Evolutionary conservation across 306 rosid genomes (phyloP).

Genomic region (Cucurbita ficifolia): DNA sequence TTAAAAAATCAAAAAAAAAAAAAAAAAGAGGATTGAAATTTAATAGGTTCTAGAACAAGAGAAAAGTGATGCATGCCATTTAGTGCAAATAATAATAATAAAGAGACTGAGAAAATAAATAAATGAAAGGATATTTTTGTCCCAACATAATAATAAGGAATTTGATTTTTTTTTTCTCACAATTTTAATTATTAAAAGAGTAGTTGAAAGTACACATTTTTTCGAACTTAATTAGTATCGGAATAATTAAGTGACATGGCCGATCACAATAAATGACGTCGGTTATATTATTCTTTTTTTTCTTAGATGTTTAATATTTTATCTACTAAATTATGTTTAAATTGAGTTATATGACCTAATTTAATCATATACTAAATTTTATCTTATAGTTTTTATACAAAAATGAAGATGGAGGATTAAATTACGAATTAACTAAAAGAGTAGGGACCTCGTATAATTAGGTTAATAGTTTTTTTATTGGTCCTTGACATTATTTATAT

Average conservation of each 20-base stretch:
- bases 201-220: not conserved
- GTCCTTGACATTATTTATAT: not conserved
- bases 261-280: too few relatives aligned
- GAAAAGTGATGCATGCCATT: not conserved
- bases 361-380: not conserved
- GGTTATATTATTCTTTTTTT: too few relatives aligned
- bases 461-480: not conserved
- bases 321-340: too few relatives aligned
- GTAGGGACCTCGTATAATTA: not conserved
- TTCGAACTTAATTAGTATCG: not conserved
- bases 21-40: not conserved
- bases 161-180: not conserved
- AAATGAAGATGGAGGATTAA: not conserved
- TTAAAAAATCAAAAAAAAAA: not conserved
- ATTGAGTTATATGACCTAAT: too few relatives aligned
- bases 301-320: too few relatives aligned
- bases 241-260: too few relatives aligned
- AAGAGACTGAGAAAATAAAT: too few relatives aligned
- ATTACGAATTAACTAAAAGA: not conserved
- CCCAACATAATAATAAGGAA: slow-evolving; percentile 3
- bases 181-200: not conserved
- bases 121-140: not conserved
- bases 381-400: too few relatives aligned
- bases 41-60: not conserved
- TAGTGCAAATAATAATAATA: not conserved